A percentile compares a stretch with the other conserved stretches of the same genome.
Conservation (phyloP, 495 filamentous ascomycete genomes). For the Aspergillus nidulans region DNA sequence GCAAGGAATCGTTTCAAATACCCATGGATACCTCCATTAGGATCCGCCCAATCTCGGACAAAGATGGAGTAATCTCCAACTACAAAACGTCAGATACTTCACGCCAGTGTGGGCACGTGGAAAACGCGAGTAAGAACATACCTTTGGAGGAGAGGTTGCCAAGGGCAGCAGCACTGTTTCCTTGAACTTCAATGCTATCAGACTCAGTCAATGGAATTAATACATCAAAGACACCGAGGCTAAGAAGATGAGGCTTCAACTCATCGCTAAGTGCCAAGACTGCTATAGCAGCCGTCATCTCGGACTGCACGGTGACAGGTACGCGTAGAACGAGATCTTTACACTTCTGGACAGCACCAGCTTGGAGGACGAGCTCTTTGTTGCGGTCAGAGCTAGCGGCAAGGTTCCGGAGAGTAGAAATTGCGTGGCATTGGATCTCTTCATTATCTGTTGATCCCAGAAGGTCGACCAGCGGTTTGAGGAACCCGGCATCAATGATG, state of each 20-base stretch:
- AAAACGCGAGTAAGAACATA: conserved; percentile 34
- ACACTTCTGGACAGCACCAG: conserved; percentile 96
- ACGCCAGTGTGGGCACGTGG: background rate
- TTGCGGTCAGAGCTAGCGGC: conserved; percentile 96
- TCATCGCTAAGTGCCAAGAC: conserved; percentile 97
- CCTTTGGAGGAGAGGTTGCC: conserved; percentile 97
- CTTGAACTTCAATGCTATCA: conserved; percentile 94
- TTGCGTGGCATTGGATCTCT: conserved; percentile 98
- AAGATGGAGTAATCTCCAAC: conserved; percentile 97
- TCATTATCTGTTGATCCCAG: conserved; percentile 95
- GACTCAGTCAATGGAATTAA: conserved; percentile 93
- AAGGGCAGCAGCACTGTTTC: conserved; percentile 92
- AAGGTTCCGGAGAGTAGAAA: conserved; percentile 92
- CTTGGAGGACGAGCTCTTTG: conserved; percentile 92
- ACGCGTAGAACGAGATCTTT: conserved; percentile 93
- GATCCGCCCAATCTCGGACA: conserved; percentile 86
- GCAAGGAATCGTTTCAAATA: conserved; percentile 90
- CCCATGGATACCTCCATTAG: conserved; percentile 90
- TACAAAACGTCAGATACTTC: conserved; percentile 29
- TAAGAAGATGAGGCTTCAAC: conserved; percentile 85
- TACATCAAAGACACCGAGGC: conserved; percentile 92
- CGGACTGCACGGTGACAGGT: conserved; percentile 89
- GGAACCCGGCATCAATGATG: conserved; percentile 95
- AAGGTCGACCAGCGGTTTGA: conserved; percentile 88
- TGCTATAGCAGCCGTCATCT: conserved; percentile 98